A percentile compares a stretch with the other conserved stretches of the same genome.
phyloP scores from a whole-genome alignment of 345 rosid species.

The Eucalyptus cladocalyx region DNA sequence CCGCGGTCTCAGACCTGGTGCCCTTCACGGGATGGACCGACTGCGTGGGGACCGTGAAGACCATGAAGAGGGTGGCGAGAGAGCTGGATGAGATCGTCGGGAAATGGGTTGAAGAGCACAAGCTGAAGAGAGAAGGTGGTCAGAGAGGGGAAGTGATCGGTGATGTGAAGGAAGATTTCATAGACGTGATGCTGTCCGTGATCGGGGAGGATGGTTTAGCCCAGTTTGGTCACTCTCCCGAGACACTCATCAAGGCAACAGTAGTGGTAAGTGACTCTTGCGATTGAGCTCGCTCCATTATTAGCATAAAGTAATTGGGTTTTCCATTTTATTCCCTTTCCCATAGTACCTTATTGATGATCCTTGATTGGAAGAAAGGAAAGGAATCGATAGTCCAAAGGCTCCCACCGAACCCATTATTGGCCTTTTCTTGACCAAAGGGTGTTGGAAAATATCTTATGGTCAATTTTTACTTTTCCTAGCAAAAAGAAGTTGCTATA shows the following conservation, averaged over 20 bases:
- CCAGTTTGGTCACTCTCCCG: conserved; percentile 26
- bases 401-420: too few species aligned
- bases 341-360: background rate
- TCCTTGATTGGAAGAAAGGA: too few species aligned
- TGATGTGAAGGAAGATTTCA: conserved; percentile 19
- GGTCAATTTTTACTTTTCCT: background rate
- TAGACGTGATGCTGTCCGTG: conserved; percentile 36
- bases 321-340: background rate
- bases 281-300: background rate
- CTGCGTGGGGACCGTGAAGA: conserved; percentile 10
- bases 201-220: conserved; percentile 7
- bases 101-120: conserved; percentile 51
- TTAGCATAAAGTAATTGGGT: background rate
- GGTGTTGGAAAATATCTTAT: background rate
- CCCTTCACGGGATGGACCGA: conserved; percentile 58
- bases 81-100: conserved; percentile 27
- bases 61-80: conserved; percentile 38
- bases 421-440: background rate
- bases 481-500: background rate
- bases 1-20: conserved; percentile 32
- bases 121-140: conserved; percentile 22
- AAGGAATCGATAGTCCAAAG: too few species aligned
- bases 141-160: background rate
- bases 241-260: conserved; percentile 48
- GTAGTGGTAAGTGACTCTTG: conserved; percentile 16